Evolutionary conservation across 768 basidiomycete genomes (phyloP), one percentile per base, ranked within the genome.

Genomic region (Nidularia pulvinata): DNA sequence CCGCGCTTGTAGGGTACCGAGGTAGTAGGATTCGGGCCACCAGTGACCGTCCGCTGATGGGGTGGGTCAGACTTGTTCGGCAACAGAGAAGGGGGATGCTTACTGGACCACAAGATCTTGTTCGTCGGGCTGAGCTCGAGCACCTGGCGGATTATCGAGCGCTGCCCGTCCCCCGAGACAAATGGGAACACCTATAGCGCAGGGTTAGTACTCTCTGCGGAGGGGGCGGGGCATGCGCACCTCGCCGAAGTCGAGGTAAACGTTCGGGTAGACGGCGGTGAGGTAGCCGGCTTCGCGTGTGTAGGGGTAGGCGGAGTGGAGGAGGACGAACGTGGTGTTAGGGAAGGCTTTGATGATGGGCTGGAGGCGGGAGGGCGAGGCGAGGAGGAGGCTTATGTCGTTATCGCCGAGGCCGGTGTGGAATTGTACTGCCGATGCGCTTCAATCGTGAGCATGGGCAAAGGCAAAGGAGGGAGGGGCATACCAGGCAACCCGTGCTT

Each of bases 61-160:
- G 33, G 33, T 14, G 25, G 14, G 30, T 7, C n/a, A 13, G 37
- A 22, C 33, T 5, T 16, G 6, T 45, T 25, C 7, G 43, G 16
- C 22, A 46, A 33, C 33, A 51, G 43, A 7, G 7, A 4, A 53
- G 32, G 22, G 6, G 33, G 6, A 16, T n/a, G 68, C 82, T 57
- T 59, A 89, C 89, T 90, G 4, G 88, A 91, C 87, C 88, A 93
- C 72, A 93, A 63, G 30, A 92, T 82, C 63, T 91, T 93, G 64
- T 85, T 90, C 32, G 85, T 89, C 10, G 91, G 91, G 14, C 79
- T 73, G 11, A 91, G 68, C 65, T 92, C 91, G 2, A 92, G 69
- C 19, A 89, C 70, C 62, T 91, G 83, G 25, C 74, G 77, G 32
- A 91, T 66, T 46, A 85, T 75, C 0, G 66, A 61, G 9, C 80